Base-by-base conservation (phyloP, 1,284 basidiomycete species). In the Hortiboletus rubellus region DNA sequence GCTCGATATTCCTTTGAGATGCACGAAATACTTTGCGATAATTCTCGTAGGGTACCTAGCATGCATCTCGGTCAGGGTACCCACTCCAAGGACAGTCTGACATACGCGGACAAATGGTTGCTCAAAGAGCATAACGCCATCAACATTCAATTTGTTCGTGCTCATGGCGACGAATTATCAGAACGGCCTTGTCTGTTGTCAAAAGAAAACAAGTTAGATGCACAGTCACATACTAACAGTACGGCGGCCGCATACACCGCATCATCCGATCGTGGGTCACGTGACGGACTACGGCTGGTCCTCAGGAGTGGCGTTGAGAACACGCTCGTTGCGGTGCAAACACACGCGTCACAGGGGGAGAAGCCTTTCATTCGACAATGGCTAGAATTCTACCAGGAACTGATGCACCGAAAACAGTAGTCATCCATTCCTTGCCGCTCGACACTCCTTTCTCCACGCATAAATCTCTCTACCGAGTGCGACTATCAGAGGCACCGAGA, bases 121-220 rank as follows among this genome's bases (percentile, higher is more conserved):
- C 72, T 96, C 93, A 59, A 96, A 89, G 52, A 95, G 81, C 63
- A 95, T 77, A n/a, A 89, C 79, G 2, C 91, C 91, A 51, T 94
- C 92, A 7, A 81, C 65, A 63, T 87, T 89, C 48, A 87, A 68
- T 65, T 85, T 88, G 65, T 62, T 74, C 46, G 66, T 65, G 57
- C 75, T 74, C 80, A 81, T 82, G 54, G 54, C 51, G 48, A 53
- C 46, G 46, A 46, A 50, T 14, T 51, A 52, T 52, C 31, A 44
- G 47, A 41, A 37, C 38, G 37, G 47, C 33, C 50, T 49, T 59
- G 67, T 45, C 52, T 46, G 58, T 54, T 34, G 62, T 52, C 48
- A 46, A 53, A 27, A 27, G 27, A 27, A 52, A 34, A 12, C 36
- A 46, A 36, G 48, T 30, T 24, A 50, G 31, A 27, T 27, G 27